Evolutionary conservation across 225 moss, liverwort and hornwort species (phyloP).

Genomic region (Neckera pumila): DNA sequence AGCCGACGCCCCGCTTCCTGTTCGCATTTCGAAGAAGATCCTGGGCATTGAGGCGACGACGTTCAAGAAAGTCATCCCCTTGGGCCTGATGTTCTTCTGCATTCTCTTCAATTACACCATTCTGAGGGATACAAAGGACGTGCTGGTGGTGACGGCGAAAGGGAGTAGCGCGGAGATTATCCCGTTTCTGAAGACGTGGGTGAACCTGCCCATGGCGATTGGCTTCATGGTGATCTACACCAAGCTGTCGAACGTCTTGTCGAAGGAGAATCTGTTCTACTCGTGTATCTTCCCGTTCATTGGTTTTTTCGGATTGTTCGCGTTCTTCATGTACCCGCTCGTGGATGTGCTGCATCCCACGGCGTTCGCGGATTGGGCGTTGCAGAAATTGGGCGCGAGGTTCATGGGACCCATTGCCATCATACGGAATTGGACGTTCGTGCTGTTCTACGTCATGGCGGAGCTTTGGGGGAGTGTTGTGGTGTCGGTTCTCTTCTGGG

Average conservation of each 20-base stretch:
- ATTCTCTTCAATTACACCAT: slow-evolving; percentile 99
- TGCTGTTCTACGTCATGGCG: slow-evolving; percentile 98
- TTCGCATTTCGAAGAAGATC: slow-evolving; percentile 29
- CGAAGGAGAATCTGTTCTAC: slow-evolving; percentile 92
- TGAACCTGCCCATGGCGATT: slow-evolving; percentile 98
- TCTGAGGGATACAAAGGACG: slow-evolving; percentile 95
- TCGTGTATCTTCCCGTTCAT: slow-evolving; percentile 91
- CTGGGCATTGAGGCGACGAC: slow-evolving; percentile 70
- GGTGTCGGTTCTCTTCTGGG: slow-evolving; percentile 99
- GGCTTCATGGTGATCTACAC: slow-evolving; percentile 98
- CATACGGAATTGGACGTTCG: slow-evolving; percentile 95
- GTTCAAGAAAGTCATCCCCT: slow-evolving; percentile 86
- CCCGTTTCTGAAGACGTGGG: slow-evolving; percentile 98
- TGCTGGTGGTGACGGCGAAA: slow-evolving; percentile 97
- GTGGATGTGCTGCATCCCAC: slow-evolving; percentile 95
- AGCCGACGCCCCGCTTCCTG: slow-evolving; percentile 12
- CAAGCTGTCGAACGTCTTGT: slow-evolving; percentile 75
- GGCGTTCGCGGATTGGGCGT: slow-evolving; percentile 62
- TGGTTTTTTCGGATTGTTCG: slow-evolving; percentile 78
- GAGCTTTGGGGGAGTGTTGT: slow-evolving; percentile 99
- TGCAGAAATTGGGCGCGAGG: slow-evolving; percentile 62
- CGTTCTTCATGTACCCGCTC: slow-evolving; percentile 91
- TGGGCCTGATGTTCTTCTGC: slow-evolving; percentile 99
- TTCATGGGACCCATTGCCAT: slow-evolving; percentile 97
- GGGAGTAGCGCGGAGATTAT: slow-evolving; percentile 99